Evolutionary conservation across 2,329 filamentous ascomycete species (phyloP).

Genomic region (Aspergillus sp.): DNA sequence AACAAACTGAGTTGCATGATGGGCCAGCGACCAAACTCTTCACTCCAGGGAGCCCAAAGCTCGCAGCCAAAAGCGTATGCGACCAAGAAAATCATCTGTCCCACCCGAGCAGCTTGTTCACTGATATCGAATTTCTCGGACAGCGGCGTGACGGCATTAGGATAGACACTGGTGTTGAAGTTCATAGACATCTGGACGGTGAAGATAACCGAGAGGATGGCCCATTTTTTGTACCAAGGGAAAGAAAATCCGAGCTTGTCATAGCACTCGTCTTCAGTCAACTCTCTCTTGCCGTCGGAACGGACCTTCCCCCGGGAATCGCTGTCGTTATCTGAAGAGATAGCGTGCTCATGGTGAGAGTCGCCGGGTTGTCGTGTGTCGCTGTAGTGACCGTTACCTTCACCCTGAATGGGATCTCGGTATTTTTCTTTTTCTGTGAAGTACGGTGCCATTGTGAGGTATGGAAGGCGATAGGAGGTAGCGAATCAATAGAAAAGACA

Average conservation of each 20-base stretch:
- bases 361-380: constrained; percentile 4
- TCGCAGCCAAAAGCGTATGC: constrained; percentile 80
- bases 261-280: constrained; percentile 53
- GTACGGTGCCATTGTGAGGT: no score
- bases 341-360: constrained; percentile 11
- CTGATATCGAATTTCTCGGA: constrained; percentile 61
- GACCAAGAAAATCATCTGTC: constrained; percentile 70
- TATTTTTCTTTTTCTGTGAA: no score
- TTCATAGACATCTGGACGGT: constrained; percentile 71
- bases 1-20: constrained; percentile 66
- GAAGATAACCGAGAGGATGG: constrained; percentile 64
- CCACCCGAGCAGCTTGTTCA: constrained; percentile 60
- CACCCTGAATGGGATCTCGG: no score
- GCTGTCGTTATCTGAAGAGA: constrained; percentile 9
- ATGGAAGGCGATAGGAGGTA: no score
- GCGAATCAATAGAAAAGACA: no score
- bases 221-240: constrained; percentile 59
- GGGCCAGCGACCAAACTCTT: constrained; percentile 73
- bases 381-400: not conserved
- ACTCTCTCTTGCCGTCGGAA: constrained; percentile 27
- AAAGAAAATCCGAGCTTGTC: constrained; percentile 57
- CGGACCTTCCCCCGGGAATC: constrained; percentile 6
- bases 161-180: constrained; percentile 68
- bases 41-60: constrained; percentile 79
- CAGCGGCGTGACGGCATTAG: constrained; percentile 62